Conservation (phyloP, 345 rosid genomes). For the Stellera chamaejasme region DNA sequence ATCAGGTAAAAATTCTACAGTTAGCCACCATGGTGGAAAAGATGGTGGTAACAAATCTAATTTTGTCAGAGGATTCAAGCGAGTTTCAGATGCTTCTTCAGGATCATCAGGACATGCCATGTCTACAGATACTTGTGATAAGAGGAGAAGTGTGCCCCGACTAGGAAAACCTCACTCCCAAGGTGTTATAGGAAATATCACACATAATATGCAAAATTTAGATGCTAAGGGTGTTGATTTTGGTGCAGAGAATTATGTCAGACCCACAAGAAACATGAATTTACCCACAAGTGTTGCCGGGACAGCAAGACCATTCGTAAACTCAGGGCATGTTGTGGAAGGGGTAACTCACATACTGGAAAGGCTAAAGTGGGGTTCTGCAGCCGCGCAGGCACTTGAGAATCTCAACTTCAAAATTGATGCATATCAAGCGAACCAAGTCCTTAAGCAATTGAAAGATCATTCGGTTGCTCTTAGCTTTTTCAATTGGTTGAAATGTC, state of each 20-base stretch:
- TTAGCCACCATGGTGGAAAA: conserved; percentile 26
- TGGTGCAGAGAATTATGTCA: conserved; percentile 25
- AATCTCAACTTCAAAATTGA: conserved; percentile 42
- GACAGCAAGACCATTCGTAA: conserved; percentile 31
- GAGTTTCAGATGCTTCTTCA: conserved; percentile 28
- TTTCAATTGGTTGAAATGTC: conserved; percentile 73
- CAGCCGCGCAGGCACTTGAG: conserved; percentile 62
- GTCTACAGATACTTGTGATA: conserved; percentile 25
- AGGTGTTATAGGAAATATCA: conserved; percentile 25
- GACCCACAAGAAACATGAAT: conserved; percentile 36
- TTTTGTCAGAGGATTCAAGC: conserved; percentile 34
- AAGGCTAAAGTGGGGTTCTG: conserved; percentile 64
- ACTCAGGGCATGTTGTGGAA: conserved; percentile 38
- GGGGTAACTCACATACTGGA: conserved; percentile 42
- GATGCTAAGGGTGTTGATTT: conserved; percentile 28
- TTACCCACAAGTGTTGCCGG: conserved; percentile 24
- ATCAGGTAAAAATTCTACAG: conserved; percentile 22
- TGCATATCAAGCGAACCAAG: conserved; percentile 90
- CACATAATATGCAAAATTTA: conserved; percentile 23
- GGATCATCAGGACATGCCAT: conserved; percentile 18
- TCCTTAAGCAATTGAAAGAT: conserved; percentile 75
- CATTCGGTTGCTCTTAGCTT: conserved; percentile 69
- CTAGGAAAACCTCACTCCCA: conserved; percentile 30
- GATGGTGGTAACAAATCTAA: conserved; percentile 36
- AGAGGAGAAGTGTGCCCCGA: conserved; percentile 37